Percentiles rank a stretch among this genome's conserved stretches.
Evolutionary conservation across 352 stramenopile genomes (phyloP).

Genomic region (Phytophthora agathidicida): DNA sequence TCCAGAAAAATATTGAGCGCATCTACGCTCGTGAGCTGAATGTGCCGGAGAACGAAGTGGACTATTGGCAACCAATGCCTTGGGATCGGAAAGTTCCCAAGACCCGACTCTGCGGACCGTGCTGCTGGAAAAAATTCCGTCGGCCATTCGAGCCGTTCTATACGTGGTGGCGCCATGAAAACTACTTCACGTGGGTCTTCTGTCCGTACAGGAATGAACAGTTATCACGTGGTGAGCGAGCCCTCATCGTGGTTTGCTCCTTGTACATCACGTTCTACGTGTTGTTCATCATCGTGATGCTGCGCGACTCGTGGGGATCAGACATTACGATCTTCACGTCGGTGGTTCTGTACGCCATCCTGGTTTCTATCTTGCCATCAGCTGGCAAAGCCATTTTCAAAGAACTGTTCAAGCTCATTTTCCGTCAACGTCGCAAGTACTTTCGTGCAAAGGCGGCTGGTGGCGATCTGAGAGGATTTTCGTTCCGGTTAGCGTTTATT

Average conservation of each 20-base stretch:
- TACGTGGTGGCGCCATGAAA: constrained; percentile 80
- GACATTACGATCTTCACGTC: constrained; percentile 47
- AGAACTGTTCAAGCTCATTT: constrained; percentile 83
- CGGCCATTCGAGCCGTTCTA: constrained; percentile 71
- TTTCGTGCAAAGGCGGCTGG: constrained; percentile 56
- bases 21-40: constrained; percentile 57
- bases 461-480: constrained; percentile 52
- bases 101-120: constrained; percentile 60
- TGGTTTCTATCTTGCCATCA: constrained; percentile 56
- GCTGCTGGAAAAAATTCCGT: constrained; percentile 75
- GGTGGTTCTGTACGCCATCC: constrained; percentile 56
- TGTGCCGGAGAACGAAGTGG: constrained; percentile 65
- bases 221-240: constrained; percentile 56
- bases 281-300: constrained; percentile 71
- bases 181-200: constrained; percentile 83
- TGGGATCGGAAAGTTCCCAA: constrained; percentile 81
- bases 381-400: constrained; percentile 76
- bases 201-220: constrained; percentile 73
- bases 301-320: constrained; percentile 46
- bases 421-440: constrained; percentile 70
- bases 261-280: constrained; percentile 84
- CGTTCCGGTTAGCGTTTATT: constrained; percentile 64
- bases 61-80: constrained; percentile 75
- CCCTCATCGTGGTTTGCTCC: constrained; percentile 70
- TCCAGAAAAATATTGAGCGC: constrained; percentile 63